Percentiles rank a stretch among this genome's conserved stretches.
Evolutionary conservation across 2,329 filamentous ascomycete genomes (phyloP).

Genomic region (Hypoxylon sp.): DNA sequence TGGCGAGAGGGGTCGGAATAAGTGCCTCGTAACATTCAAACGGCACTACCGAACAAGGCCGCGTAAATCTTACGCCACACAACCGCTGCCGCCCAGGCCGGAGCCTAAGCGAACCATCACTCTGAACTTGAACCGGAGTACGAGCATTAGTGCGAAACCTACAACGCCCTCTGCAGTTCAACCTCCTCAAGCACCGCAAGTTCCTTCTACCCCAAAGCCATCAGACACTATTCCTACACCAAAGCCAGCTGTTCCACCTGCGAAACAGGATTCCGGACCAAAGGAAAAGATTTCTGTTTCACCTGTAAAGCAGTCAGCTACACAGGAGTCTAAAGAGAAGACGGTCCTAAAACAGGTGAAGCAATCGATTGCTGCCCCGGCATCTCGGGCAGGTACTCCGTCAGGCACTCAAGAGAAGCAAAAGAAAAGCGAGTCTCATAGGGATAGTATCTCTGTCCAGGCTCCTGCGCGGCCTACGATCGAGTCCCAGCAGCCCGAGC

Average conservation of each 20-base stretch:
- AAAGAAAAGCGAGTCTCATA: slow-evolving; percentile 40
- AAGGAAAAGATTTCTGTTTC: slow-evolving; percentile 25
- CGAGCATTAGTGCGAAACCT: slow-evolving; percentile 45
- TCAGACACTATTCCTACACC: slow-evolving; percentile 18
- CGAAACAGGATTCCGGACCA: slow-evolving; percentile 12
- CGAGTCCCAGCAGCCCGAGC: slow-evolving; percentile 46
- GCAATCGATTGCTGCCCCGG: slow-evolving; percentile 15
- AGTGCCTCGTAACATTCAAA: slow-evolving; percentile 46
- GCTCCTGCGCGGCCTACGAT: slow-evolving; percentile 48
- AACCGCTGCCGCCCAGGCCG: slow-evolving; percentile 41
- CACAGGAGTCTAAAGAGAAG: slow-evolving; percentile 26
- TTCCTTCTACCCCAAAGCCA: slow-evolving; percentile 18
- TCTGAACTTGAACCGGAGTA: slow-evolving; percentile 50
- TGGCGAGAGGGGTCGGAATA: slow-evolving; percentile 46
- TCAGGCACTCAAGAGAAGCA: slow-evolving; percentile 40
- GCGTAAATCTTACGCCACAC: slow-evolving; percentile 46
- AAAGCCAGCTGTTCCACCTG: slow-evolving; percentile 24
- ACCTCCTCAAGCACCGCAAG: slow-evolving; percentile 12
- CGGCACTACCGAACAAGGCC: slow-evolving; percentile 48
- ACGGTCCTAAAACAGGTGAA: slow-evolving; percentile 17
- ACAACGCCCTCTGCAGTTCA: slow-evolving; percentile 34
- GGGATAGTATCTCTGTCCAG: slow-evolving; percentile 51
- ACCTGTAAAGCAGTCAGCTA: slow-evolving; percentile 15
- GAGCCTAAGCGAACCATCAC: slow-evolving; percentile 53
- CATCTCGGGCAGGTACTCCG: slow-evolving; percentile 33